Base-by-base conservation (phyloP, 768 basidiomycete genomes). In the Boletus edulis region DNA sequence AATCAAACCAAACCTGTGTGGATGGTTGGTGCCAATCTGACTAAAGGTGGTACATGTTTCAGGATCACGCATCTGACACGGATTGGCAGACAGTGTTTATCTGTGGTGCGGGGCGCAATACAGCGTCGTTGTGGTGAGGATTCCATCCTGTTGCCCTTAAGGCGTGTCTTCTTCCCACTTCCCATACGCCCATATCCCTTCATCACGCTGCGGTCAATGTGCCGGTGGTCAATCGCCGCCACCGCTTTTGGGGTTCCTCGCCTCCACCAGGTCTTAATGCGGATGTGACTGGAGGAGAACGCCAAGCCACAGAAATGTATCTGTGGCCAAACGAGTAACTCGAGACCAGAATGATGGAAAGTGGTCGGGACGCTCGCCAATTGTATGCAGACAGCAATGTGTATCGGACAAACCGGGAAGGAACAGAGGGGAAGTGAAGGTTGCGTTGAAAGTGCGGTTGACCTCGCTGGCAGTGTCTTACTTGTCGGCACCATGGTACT, bases 271-370 rank as follows among this genome's bases (percentile, higher is more conserved):
- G 53, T 52, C 34, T 29, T 32, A 17, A 38, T 52, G 39, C 32
- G 46, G 52, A 46, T 54, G 37, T 56, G 46, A 47, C 39, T 54
- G 41, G 29, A 35, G 17, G 18, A 39, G 18, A 24, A 11, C 18
- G 32, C 34, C 31, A 46, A 62, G 66, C 55, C 58, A 62, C 60
- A 55, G 18, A 22, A 59, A 67, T 56, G 62, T 22, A 63, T 44
- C 18, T 20, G 1, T 40, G 9, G 24, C 34, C 35, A 24, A 54
- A 46, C 43, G 32, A 43, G 51, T 49, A 51, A 53, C 1, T 52
- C 41, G 24, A 48, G 24, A 43, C 53, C 51, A 48, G 49, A 29
- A 22, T 12, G 29, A 42, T 41, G 58, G 55, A 4, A n/a, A 4
- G 20, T 39, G 18, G 8, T 22, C 40, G 48, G 40, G 17, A 40